Evolutionary conservation across 805 yeast genomes (phyloP).

Genomic region (Saccharomycopsis amapae): DNA sequence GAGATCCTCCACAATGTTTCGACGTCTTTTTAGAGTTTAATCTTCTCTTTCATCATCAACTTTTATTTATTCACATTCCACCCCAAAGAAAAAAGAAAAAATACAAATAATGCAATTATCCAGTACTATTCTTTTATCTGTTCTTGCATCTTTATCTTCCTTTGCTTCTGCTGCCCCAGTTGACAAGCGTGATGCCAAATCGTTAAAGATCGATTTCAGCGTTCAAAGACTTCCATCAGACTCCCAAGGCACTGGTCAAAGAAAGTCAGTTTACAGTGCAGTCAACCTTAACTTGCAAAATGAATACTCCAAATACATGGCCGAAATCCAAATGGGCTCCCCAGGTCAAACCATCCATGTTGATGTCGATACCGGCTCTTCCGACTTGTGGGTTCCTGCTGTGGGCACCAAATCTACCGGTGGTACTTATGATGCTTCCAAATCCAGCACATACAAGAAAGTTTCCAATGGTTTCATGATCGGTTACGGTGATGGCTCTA

Average conservation of each 20-base stretch:
- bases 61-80: too few relatives aligned
- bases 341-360: constrained; percentile 38
- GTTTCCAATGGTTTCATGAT: constrained; percentile 33
- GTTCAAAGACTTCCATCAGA: constrained; percentile 7
- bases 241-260: neutral
- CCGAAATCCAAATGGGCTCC: constrained; percentile 36
- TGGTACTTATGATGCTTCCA: constrained; percentile 32
- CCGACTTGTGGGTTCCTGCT: constrained; percentile 42
- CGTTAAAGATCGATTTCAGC: constrained; percentile 15
- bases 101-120: constrained; percentile 20
- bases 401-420: constrained; percentile 6
- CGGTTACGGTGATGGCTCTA: constrained; percentile 42
- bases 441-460: constrained; percentile 30
- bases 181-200: constrained; percentile 5
- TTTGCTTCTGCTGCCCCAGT: constrained; percentile 19
- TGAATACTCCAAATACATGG: constrained; percentile 38
- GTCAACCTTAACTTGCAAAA: constrained; percentile 31
- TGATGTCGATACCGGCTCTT: constrained; percentile 43
- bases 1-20: too few relatives aligned
- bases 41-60: too few relatives aligned
- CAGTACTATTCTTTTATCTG: constrained; percentile 9
- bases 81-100: too few relatives aligned
- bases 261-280: constrained; percentile 7
- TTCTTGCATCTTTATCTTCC: constrained; percentile 8
- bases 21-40: too few relatives aligned